phyloP scores from a whole-genome alignment of 139 green algal genomes.

The Ostreobium quekettii region DNA sequence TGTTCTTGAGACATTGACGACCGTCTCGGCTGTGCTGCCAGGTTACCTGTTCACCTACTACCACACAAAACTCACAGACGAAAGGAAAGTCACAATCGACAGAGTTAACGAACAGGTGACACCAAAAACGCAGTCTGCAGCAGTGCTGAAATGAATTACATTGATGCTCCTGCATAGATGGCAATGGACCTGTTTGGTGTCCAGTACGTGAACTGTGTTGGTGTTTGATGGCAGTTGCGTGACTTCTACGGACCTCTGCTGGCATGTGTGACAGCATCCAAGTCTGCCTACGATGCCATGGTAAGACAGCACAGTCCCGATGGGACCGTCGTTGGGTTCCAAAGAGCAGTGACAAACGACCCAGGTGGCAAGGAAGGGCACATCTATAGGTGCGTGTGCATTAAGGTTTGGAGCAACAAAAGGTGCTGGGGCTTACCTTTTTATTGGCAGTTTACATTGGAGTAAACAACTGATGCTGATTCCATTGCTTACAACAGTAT shows the following conservation, averaged over 20 bases:
- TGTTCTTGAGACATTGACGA: no score
- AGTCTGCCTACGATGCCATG: conserved; percentile 70
- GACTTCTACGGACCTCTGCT: conserved; percentile 75
- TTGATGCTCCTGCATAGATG: not conserved
- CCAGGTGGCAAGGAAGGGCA: conserved; percentile 50
- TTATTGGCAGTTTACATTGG: not conserved
- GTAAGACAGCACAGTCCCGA: conserved; percentile 64
- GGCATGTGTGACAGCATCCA: conserved; percentile 66
- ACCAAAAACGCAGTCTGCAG: not conserved
- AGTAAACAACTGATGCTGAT: not conserved
- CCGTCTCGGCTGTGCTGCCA: conserved; percentile 25
- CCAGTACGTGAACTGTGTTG: not conserved
- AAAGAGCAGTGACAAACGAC: conserved; percentile 30
- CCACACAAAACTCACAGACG: conserved; percentile 63
- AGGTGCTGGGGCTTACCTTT: no score
- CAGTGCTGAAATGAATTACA: conserved; percentile 14
- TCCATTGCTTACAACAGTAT: not conserved
- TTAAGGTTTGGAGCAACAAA: no score
- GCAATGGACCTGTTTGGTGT: not conserved
- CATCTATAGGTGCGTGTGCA: conserved; percentile 41
- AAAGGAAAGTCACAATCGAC: conserved; percentile 77
- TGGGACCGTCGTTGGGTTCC: conserved; percentile 47
- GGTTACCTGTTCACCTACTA: conserved; percentile 77
- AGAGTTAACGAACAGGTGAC: conserved; percentile 71
- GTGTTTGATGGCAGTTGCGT: conserved; percentile 29